Evolutionary conservation across 2,329 filamentous ascomycete species (phyloP), one percentile per base, ranked within the genome.

Genomic region (Rosellinia necatrix): DNA sequence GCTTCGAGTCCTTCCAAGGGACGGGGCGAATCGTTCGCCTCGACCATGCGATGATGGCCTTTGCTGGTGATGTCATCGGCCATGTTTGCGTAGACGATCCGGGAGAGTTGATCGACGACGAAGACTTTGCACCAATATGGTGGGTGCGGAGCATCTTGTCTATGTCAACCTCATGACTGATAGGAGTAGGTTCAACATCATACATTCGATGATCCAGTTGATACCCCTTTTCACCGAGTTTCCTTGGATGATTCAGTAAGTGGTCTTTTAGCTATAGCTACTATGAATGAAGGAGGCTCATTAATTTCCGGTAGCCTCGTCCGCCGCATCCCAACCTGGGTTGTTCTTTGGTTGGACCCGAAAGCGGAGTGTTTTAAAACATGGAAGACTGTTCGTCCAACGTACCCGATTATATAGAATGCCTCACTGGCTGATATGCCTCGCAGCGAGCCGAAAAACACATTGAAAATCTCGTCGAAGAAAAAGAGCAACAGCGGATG

Each of bases 61-160:
- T 56, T 6, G 27, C 56, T 1, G 56, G 56, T 3, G 56, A 59
- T 8, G 29, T 59, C 1, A 24, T 70, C 6, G 37, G 34, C 3
- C 27, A 12, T 24, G 15, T 56, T 8, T 56, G 53, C 35, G 24
- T 41, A 12, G 42, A 48, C n/a, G 24, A 56, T 4, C 53, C 53
- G 2, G 24, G 35, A 15, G 24, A 43, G 3, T 15, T 56, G 12
- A 10, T 56, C 7, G 24, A 53, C 5, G 49, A 38, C 12, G 15
- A 29, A 4, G 40, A 47, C 9, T 56, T 56, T 30, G 17, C 37
- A 9, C 52, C 52, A 6, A 29, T 54, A 34, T 9, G n/a, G n/a
- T n/a, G n/a, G n/a, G n/a, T n/a, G n/a, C n/a, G n/a, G n/a, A n/a
- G n/a, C n/a, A n/a, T n/a, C n/a, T n/a, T n/a, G n/a, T n/a, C n/a